phyloP scores from a whole-genome alignment of 441 rosid species.

The Melianthus villosus region DNA sequence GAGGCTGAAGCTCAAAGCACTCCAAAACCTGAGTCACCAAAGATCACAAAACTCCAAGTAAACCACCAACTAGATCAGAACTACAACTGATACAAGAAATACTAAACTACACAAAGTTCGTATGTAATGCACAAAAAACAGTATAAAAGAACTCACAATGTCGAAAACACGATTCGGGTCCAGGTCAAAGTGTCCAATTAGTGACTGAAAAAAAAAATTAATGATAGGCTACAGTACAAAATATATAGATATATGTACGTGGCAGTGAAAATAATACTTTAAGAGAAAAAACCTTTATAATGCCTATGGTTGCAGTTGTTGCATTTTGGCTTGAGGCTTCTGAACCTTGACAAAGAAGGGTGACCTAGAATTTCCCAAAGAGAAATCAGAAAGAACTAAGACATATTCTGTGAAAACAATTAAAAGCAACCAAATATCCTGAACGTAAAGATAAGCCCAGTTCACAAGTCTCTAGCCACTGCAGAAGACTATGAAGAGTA shows the following conservation, averaged over 20 bases:
- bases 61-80: not conserved
- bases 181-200: slow-evolving; percentile 97
- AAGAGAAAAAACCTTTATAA: slow-evolving; percentile 92
- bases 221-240: no score
- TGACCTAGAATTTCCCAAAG: slow-evolving; percentile 40
- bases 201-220: slow-evolving; percentile 50
- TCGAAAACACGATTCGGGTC: slow-evolving; percentile 99
- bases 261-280: no score
- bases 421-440: no score
- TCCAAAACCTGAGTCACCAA: slow-evolving; percentile 62
- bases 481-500: no score
- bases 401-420: no score
- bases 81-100: slow-evolving; percentile 1
- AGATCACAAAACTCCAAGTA: slow-evolving; percentile 10
- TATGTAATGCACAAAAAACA: not conserved
- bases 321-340: slow-evolving; percentile 50
- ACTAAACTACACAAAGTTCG: no score
- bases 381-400: slow-evolving; percentile 1
- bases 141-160: slow-evolving; percentile 49
- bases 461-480: no score
- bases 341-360: slow-evolving; percentile 78
- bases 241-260: no score
- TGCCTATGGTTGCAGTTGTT: slow-evolving; percentile 76
- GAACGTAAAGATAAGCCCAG: no score
- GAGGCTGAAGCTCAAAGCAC: slow-evolving; percentile 88